phyloP scores from a whole-genome alignment of 2,329 filamentous ascomycete species.

The Madurella mycetomatis region DNA sequence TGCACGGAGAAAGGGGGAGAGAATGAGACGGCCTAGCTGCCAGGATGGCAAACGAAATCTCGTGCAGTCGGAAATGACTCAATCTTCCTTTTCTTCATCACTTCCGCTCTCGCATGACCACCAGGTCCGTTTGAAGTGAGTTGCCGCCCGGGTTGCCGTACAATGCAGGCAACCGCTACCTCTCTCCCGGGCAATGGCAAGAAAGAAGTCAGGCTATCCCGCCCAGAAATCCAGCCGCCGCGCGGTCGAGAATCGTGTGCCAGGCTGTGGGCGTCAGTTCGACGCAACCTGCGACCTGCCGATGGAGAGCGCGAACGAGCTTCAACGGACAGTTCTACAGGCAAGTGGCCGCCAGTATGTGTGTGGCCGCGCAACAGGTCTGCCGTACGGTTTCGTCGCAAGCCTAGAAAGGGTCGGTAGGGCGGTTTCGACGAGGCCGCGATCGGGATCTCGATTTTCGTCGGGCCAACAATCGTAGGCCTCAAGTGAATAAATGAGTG shows the following conservation, averaged over 20 bases:
- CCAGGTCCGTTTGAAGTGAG: constrained; percentile 16
- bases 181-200: constrained; percentile 13
- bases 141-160: constrained; percentile 16
- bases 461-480: not conserved
- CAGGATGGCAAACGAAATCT: constrained; percentile 7
- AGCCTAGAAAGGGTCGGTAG: not conserved
- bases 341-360: not conserved
- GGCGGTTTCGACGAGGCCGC: not conserved
- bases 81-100: constrained; percentile 21
- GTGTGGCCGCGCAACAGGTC: constrained; percentile 9
- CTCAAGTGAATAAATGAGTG: not conserved
- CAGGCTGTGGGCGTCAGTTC: constrained; percentile 17
- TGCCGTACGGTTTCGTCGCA: not conserved
- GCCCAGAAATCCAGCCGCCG: constrained; percentile 18
- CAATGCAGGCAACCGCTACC: constrained; percentile 20
- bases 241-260: constrained; percentile 23
- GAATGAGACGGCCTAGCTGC: constrained; percentile 2
- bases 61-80: constrained; percentile 12
- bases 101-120: constrained; percentile 15
- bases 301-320: constrained; percentile 12
- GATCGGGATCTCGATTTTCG: not conserved
- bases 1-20: constrained; percentile 23
- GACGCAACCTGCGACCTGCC: constrained; percentile 15
- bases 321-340: constrained; percentile 8
- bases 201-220: constrained; percentile 9